Base-by-base conservation (phyloP, 768 basidiomycete genomes). In the Aureoboletus auriporus region DNA sequence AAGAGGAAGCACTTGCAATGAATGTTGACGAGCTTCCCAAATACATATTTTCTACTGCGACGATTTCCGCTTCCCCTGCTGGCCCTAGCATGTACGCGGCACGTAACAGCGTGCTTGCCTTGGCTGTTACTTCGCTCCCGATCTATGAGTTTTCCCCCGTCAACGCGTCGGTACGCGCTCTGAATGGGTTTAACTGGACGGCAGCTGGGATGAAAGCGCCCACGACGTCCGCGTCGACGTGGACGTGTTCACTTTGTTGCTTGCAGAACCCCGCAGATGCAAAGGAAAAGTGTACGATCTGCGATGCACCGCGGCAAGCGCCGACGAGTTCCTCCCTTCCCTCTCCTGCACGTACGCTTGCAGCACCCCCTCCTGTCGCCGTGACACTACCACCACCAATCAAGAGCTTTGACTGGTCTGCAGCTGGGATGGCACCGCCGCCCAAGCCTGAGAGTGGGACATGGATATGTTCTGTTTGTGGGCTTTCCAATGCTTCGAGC, bases 181-280 rank as follows among this genome's bases (percentile, higher is more conserved):
- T 65, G 35, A 67, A 71, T 36, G 69, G 70, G 29, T 86, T 86
- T 55, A 71, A 85, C 56, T 86, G 80, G 77, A 70, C 74, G 2
- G 82, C 80, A 9, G 82, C 82, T 1, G 84, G 82, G 4, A 61
- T 78, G 46, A 82, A 77, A 53, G 62, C 73, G 3, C 76, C 80
- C 6, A 52, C 57, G 12, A 45, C 53, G 30, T 26, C 55, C 16
- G 45, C 50, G 6, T 59, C 55, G 39, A 56, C 52, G n/a, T 89
- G 86, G 86, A 76, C 54, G 13, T 89, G 86, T 59, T 65, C 63
- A 1, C 55, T 63, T 4, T 90, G 88, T 51, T 69, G 66, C 60
- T 56, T 75, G 31, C 57, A 59, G 42, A 78, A 73, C 46, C 60
- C 71, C 4, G 66, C 56, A 4, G 58, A 54, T 20, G 72, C 65